A percentile compares a stretch with the other conserved stretches of the same genome.
Evolutionary conservation across 2,329 filamentous ascomycete species (phyloP).

Genomic region (Xylaria sp.): DNA sequence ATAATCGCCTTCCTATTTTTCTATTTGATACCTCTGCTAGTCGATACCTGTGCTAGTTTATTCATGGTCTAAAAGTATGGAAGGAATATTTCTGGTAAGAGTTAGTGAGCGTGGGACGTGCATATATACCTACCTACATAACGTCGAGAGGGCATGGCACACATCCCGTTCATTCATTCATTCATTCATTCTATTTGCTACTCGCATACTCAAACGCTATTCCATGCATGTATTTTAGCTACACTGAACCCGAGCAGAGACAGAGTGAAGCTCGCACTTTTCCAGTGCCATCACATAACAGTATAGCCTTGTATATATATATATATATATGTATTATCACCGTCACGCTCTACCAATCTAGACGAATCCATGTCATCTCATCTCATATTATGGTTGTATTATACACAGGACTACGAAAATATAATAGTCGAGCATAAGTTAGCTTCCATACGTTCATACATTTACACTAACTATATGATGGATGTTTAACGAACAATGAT

Average conservation of each 20-base stretch:
- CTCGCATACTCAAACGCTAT: not conserved
- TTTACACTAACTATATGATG: slow-evolving; percentile 5
- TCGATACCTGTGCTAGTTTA: not conserved
- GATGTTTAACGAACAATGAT: slow-evolving; percentile 14
- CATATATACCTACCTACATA: slow-evolving; percentile 1
- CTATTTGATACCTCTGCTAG: not conserved
- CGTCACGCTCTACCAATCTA: not conserved
- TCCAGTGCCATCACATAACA: not conserved
- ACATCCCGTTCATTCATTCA: not conserved
- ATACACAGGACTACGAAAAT: too few relatives aligned
- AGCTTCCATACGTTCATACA: slow-evolving; percentile 18
- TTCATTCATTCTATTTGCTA: not conserved
- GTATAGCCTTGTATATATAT: not conserved
- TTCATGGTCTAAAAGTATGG: not conserved
- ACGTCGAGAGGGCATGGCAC: slow-evolving; percentile 12
- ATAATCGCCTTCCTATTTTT: slow-evolving; percentile 51
- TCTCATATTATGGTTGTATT: too few relatives aligned
- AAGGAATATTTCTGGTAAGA: slow-evolving; percentile 2
- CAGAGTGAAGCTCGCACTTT: not conserved
- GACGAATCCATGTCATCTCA: not conserved
- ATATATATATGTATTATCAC: not conserved
- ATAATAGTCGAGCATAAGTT: not conserved
- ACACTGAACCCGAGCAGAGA: not conserved
- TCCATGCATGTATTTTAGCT: not conserved
- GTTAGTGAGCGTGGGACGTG: not conserved